phyloP scores from a whole-genome alignment of 2,329 filamentous ascomycete genomes.

The Dactylonectria estremocensis region DNA sequence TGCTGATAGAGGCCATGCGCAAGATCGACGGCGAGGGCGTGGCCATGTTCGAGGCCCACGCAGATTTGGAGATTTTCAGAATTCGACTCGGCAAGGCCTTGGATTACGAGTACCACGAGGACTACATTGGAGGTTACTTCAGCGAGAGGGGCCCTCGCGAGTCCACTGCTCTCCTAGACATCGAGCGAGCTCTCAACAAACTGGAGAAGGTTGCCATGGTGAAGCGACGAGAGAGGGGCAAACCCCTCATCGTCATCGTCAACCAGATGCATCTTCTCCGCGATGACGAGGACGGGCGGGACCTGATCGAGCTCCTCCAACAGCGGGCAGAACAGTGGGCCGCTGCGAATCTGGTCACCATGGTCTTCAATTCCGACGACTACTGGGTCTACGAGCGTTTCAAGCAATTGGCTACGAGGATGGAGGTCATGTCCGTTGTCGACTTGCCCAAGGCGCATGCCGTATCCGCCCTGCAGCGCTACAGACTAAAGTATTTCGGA shows the following conservation, averaged over 20 bases:
- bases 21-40: constrained; percentile 91
- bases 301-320: constrained; percentile 93
- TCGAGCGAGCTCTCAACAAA: constrained; percentile 97
- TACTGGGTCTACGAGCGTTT: constrained; percentile 98
- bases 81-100: constrained; percentile 93
- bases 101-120: constrained; percentile 97
- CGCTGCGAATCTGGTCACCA: constrained; percentile 88
- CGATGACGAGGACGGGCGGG: constrained; percentile 93
- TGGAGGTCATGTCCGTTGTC: constrained; percentile 91
- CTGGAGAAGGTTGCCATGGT: constrained; percentile 93
- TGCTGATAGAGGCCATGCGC: constrained; percentile 95
- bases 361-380: constrained; percentile 96
- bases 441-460: constrained; percentile 87
- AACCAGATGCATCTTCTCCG: constrained; percentile 94
- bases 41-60: constrained; percentile 96
- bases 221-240: constrained; percentile 72
- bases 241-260: constrained; percentile 91
- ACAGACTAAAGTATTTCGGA: constrained; percentile 83
- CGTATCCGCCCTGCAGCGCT: constrained; percentile 81
- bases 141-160: constrained; percentile 94
- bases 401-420: constrained; percentile 91
- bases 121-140: constrained; percentile 97
- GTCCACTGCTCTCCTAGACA: constrained; percentile 92
- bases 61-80: constrained; percentile 94
- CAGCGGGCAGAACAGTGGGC: constrained; percentile 98